Evolutionary conservation across 75 land plant genomes (phyloP).

Genomic region (Sequoiadendron giganteum): DNA sequence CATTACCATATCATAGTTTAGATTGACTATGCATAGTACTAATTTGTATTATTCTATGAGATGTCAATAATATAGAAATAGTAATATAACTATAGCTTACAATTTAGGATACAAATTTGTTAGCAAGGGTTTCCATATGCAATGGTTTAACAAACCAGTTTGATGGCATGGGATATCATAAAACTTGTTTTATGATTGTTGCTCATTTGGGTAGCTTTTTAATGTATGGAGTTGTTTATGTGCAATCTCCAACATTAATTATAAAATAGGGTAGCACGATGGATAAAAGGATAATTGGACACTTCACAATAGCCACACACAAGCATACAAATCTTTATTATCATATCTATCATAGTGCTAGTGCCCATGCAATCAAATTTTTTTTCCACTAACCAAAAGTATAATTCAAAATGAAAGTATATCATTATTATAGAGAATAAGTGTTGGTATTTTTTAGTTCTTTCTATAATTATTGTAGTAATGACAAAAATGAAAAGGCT

Average conservation of each 20-base stretch:
- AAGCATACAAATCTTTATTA: constrained; percentile 23
- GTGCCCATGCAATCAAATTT: constrained; percentile 37
- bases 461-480: constrained; percentile 43
- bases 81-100: no score
- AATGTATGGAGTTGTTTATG: constrained; percentile 30
- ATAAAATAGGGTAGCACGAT: constrained; percentile 37
- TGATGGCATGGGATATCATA: not conserved
- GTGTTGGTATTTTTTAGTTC: constrained; percentile 32
- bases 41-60: no score
- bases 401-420: constrained; percentile 43
- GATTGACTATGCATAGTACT: no score
- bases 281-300: constrained; percentile 21
- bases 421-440: constrained; percentile 41
- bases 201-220: constrained; percentile 45
- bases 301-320: constrained; percentile 29
- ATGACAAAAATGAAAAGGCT: constrained; percentile 48
- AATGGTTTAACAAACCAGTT: no score
- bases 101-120: no score
- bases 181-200: constrained; percentile 37
- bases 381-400: constrained; percentile 34
- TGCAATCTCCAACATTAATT: constrained; percentile 41
- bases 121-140: no score
- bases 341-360: constrained; percentile 20
- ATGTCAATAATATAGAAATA: no score
- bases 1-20: no score